phyloP scores from a whole-genome alignment of 2,329 filamentous ascomycete genomes.

The Aspergillus cejpii region DNA sequence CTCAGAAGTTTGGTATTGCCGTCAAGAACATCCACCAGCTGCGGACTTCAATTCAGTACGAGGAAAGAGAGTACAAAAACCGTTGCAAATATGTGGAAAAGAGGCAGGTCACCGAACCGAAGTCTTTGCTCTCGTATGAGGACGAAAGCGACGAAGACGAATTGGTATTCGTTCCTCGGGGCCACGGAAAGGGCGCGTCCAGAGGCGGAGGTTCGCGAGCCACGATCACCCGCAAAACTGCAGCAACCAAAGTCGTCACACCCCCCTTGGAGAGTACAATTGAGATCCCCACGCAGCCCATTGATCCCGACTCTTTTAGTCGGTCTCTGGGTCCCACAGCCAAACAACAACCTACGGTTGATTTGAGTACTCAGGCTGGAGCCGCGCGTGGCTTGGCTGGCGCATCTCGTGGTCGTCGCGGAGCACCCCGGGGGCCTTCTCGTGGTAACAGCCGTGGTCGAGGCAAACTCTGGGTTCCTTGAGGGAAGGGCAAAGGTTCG shows the following conservation, averaged over 20 bases:
- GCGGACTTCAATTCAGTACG: conserved; percentile 43
- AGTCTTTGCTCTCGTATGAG: conserved; percentile 43
- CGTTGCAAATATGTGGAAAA: conserved; percentile 43
- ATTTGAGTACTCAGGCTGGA: conserved; percentile 30
- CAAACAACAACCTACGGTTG: conserved; percentile 26
- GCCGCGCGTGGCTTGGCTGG: conserved; percentile 31
- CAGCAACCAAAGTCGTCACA: conserved; percentile 20
- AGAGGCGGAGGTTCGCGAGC: conserved; percentile 24
- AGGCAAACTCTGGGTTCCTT: conserved; percentile 43
- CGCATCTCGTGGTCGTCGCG: conserved; percentile 33
- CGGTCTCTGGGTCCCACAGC: conserved; percentile 31
- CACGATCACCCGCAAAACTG: conserved; percentile 27
- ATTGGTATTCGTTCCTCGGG: conserved; percentile 42
- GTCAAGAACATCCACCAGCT: conserved; percentile 46
- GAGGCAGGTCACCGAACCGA: conserved; percentile 36
- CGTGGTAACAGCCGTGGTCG: conserved; percentile 37
- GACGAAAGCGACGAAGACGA: conserved; percentile 46
- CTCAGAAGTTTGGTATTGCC: conserved; percentile 43
- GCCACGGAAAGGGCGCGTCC: conserved; percentile 32
- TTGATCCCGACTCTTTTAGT: conserved; percentile 46
- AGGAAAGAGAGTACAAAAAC: conserved; percentile 42
- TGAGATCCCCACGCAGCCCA: conserved; percentile 43
- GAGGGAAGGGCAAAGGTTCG: conserved; percentile 20
- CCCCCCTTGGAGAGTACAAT: conserved; percentile 27
- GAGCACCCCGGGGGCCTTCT: conserved; percentile 29